Conservation (phyloP, 2,329 filamentous ascomycete species). For the Alternaria sp. region DNA sequence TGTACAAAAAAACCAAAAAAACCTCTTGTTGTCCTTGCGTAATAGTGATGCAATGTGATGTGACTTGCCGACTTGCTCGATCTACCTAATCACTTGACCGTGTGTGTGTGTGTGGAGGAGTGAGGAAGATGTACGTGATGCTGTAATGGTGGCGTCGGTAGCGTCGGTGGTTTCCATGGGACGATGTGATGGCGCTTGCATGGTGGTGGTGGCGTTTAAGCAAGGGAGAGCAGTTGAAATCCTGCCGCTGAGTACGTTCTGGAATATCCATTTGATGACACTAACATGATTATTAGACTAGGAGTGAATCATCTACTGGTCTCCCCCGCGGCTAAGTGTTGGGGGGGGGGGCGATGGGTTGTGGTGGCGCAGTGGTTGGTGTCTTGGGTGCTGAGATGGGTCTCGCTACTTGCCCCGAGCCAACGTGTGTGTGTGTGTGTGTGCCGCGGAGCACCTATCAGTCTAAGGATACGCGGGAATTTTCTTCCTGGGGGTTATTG, state of each 20-base stretch:
- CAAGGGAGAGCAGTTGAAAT: background rate
- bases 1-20: background rate
- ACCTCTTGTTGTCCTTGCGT: background rate
- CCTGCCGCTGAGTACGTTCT: background rate
- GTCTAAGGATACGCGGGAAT: background rate
- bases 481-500: background rate
- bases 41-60: background rate
- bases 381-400: background rate
- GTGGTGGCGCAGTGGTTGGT: background rate
- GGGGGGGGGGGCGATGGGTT: too few species aligned
- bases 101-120: background rate
- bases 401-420: background rate
- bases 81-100: background rate
- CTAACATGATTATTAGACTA: too few species aligned
- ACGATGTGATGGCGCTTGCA: constrained; percentile 6
- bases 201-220: constrained; percentile 1
- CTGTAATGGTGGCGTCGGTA: background rate
- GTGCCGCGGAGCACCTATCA: background rate
- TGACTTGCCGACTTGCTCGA: background rate
- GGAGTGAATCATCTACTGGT: background rate
- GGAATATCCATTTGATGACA: background rate
- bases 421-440: too few species aligned
- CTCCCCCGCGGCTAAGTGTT: background rate
- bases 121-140: background rate
- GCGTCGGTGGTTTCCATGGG: constrained; percentile 2